Evolutionary conservation across 2,329 filamentous ascomycete species (phyloP).

Genomic region (Fusarium longipes): DNA sequence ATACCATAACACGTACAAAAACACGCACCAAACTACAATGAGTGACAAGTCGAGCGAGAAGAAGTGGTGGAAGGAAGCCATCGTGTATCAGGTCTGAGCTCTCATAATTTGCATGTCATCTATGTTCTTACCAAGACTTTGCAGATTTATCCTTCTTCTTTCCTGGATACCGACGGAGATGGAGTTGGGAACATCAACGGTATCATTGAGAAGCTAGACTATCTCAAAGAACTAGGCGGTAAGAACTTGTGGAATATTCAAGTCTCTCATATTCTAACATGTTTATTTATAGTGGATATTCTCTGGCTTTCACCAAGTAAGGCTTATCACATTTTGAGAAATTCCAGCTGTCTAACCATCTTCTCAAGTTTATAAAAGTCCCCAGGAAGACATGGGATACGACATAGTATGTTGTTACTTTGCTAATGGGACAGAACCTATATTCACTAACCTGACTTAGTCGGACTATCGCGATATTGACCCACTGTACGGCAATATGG

Average conservation of each 20-base stretch:
- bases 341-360: neutral
- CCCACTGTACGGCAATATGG: slow-evolving; percentile 32
- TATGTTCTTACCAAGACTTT: neutral
- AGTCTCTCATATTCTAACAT: neutral
- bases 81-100: neutral
- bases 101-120: rapidly evolving
- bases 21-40: neutral
- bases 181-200: slow-evolving; percentile 64
- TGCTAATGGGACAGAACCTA: rapidly evolving
- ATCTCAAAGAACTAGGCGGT: slow-evolving; percentile 45
- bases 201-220: slow-evolving; percentile 64
- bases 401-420: slow-evolving; percentile 24
- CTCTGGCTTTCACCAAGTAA: slow-evolving; percentile 2
- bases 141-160: slow-evolving; percentile 67
- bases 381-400: slow-evolving; percentile 41
- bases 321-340: rapidly evolving
- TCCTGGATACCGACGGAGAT: slow-evolving; percentile 65
- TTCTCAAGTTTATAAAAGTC: slow-evolving; percentile 33
- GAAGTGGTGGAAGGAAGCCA: slow-evolving; percentile 10
- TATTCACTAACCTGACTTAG: neutral
- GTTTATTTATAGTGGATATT: neutral
- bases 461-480: slow-evolving; percentile 39
- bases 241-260: rapidly evolving
- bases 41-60: neutral
- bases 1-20: neutral